Conservation (phyloP, 805 yeast genomes). For the Candida hispaniensis region DNA sequence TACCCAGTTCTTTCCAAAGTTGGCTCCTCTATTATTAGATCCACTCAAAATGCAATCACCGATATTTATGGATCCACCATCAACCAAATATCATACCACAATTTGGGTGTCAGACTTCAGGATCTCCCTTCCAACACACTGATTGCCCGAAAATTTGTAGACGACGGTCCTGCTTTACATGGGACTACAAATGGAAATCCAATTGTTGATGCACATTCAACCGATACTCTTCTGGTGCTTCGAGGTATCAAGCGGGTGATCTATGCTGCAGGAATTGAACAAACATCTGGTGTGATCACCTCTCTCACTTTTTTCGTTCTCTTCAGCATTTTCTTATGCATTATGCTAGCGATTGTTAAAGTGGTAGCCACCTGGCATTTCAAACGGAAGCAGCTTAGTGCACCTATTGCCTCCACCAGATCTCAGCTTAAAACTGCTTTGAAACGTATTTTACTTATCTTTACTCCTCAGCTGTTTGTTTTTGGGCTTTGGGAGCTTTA, state of each 20-base stretch:
- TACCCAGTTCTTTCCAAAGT: conserved; percentile 9
- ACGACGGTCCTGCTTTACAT: conserved; percentile 1
- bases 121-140: conserved; percentile 12
- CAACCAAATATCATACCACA: conserved; percentile 5
- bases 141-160: conserved; percentile 7
- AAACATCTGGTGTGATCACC: conserved; percentile 71
- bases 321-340: conserved; percentile 62
- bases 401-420: conserved; percentile 6
- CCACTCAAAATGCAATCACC: conserved; percentile 7
- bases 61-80: conserved; percentile 11
- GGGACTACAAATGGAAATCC: conserved; percentile 11
- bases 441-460: conserved; percentile 69
- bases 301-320: conserved; percentile 79
- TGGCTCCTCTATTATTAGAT: conserved; percentile 1
- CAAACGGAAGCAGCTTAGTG: conserved; percentile 35
- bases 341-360: conserved; percentile 45
- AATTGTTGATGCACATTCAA: conserved; percentile 22
- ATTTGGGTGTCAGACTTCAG: conserved; percentile 6
- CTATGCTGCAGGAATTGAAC: conserved; percentile 64
- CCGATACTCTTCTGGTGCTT: conserved; percentile 43
- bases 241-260: conserved; percentile 86
- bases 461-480: conserved; percentile 69
- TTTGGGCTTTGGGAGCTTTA: conserved; percentile 84
- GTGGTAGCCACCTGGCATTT: conserved; percentile 30
- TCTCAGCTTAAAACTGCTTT: conserved; percentile 65